These are phyloP conservation scores for Myxozyma neotropica DNA, from an alignment of 805 yeast species.

Conservation along the genomic window DNA sequence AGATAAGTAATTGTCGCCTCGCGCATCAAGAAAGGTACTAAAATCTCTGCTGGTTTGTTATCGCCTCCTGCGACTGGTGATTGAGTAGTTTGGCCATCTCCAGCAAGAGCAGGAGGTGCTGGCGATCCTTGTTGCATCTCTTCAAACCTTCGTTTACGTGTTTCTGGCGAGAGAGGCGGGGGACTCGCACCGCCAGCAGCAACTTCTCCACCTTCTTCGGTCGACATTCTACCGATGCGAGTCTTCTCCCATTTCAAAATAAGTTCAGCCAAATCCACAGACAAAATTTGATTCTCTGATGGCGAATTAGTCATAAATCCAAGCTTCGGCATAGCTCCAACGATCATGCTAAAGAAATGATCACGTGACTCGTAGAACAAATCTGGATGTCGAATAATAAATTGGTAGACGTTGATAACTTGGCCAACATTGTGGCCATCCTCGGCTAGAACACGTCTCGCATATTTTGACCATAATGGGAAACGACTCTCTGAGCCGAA, in stretches of 20 bases:
- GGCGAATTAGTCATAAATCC: slow-evolving; percentile 71
- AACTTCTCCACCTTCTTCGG: slow-evolving; percentile 5
- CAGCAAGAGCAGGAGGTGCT: background rate
- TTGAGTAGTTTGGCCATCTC: background rate
- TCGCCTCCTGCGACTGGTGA: slow-evolving; percentile 35
- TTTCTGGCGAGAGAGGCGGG: slow-evolving; percentile 16
- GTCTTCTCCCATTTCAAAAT: slow-evolving; percentile 78
- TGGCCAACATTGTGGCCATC: slow-evolving; percentile 85
- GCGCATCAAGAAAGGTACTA: slow-evolving; percentile 67
- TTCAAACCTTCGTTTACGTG: slow-evolving; percentile 29
- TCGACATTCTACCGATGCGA: slow-evolving; percentile 5
- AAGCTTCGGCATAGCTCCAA: slow-evolving; percentile 88
- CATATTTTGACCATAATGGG: slow-evolving; percentile 88
- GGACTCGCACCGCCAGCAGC: background rate
- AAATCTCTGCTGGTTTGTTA: slow-evolving; percentile 22
- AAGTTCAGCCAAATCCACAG: slow-evolving; percentile 86
- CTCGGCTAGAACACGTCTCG: slow-evolving; percentile 86
- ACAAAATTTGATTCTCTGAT: slow-evolving; percentile 74
- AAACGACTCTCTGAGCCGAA: slow-evolving; percentile 24
- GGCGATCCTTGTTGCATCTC: slow-evolving; percentile 24
- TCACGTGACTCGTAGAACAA: slow-evolving; percentile 84
- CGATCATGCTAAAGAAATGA: slow-evolving; percentile 83
- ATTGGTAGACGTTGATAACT: slow-evolving; percentile 84
- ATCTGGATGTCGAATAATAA: slow-evolving; percentile 82
- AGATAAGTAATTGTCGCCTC: slow-evolving; percentile 90